Conservation (phyloP, 2,329 filamentous ascomycete species). For the Didymella pomorum region DNA sequence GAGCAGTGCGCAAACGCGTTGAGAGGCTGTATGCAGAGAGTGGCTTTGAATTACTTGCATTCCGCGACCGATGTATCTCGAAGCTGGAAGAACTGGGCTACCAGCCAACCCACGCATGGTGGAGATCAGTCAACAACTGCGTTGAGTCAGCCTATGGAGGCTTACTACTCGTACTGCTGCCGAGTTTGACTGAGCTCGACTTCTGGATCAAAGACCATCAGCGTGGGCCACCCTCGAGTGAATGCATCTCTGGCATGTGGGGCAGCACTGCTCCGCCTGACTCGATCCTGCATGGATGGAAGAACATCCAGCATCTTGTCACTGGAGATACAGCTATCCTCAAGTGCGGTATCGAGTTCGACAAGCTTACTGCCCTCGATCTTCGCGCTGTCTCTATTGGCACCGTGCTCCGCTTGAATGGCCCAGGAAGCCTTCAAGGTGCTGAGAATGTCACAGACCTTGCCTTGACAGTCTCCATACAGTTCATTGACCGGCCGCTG, state of each 20-base stretch:
- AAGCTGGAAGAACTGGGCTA: constrained; percentile 25
- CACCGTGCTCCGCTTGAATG: constrained; percentile 32
- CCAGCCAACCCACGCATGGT: constrained; percentile 25
- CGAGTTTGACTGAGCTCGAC: constrained; percentile 31
- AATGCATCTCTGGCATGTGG: constrained; percentile 34
- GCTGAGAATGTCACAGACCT: constrained; percentile 26
- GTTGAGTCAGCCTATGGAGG: constrained; percentile 38
- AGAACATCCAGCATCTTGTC: constrained; percentile 23
- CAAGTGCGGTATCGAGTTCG: constrained; percentile 25
- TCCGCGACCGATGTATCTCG: constrained; percentile 24
- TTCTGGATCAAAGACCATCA: constrained; percentile 32
- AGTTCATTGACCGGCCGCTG: constrained; percentile 27
- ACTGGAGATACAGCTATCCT: constrained; percentile 28
- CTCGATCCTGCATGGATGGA: constrained; percentile 13
- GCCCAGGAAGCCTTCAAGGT: constrained; percentile 31
- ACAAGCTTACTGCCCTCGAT: constrained; percentile 26
- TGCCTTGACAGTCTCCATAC: constrained; percentile 24
- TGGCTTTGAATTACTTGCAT: constrained; percentile 20
- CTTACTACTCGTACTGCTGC: constrained; percentile 28
- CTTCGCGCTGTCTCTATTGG: constrained; percentile 27
- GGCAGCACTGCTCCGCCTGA: constrained; percentile 24
- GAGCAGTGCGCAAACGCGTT: constrained; percentile 28
- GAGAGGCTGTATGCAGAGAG: constrained; percentile 24
- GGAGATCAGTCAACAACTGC: constrained; percentile 27
- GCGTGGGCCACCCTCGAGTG: constrained; percentile 26